Conservation (phyloP, 352 stramenopile genomes). For the Phytophthora vignae region DNA sequence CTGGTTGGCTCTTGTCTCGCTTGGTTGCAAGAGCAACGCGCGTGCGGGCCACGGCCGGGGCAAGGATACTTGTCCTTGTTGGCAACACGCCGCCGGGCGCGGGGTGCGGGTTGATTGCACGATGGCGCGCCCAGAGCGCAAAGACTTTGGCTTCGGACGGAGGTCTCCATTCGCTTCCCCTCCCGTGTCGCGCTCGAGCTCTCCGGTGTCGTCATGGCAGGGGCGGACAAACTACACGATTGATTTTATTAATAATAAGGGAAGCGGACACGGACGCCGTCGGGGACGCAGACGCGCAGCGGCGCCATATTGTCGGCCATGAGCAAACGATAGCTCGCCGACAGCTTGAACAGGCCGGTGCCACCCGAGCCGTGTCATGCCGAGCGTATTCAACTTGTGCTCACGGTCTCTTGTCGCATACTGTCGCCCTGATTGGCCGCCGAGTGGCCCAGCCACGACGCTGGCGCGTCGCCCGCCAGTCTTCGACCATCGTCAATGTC, state of each 20-base stretch:
- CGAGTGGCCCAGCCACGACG: slow-evolving; percentile 18
- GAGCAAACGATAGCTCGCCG: slow-evolving; percentile 13
- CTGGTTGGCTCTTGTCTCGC: slow-evolving; percentile 7
- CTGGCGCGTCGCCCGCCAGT: slow-evolving; percentile 19
- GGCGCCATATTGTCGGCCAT: background rate
- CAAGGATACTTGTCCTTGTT: slow-evolving; percentile 25
- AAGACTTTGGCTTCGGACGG: slow-evolving; percentile 10
- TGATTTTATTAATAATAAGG: slow-evolving; percentile 22
- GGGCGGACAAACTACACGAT: slow-evolving; percentile 3
- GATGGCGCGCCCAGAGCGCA: slow-evolving; percentile 2
- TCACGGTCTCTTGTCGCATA: slow-evolving; percentile 15
- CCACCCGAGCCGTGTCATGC: slow-evolving; percentile 10
- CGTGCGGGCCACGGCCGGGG: slow-evolving; percentile 2
- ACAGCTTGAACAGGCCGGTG: background rate
- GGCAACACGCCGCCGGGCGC: slow-evolving; percentile 7
- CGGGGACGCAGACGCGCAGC: slow-evolving; percentile 13
- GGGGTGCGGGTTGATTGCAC: slow-evolving; percentile 27
- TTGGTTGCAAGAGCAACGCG: slow-evolving; percentile 26
- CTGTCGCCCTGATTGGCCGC: slow-evolving; percentile 19
- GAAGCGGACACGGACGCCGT: background rate
- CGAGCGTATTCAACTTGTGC: slow-evolving; percentile 13
- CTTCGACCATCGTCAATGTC: slow-evolving; percentile 19
- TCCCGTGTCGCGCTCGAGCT: slow-evolving; percentile 6
- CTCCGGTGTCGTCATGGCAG: slow-evolving; percentile 6
- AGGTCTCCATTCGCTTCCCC: slow-evolving; percentile 22